phyloP scores from a whole-genome alignment of 2,329 filamentous ascomycete genomes.

The Rachicladosporium sp. region DNA sequence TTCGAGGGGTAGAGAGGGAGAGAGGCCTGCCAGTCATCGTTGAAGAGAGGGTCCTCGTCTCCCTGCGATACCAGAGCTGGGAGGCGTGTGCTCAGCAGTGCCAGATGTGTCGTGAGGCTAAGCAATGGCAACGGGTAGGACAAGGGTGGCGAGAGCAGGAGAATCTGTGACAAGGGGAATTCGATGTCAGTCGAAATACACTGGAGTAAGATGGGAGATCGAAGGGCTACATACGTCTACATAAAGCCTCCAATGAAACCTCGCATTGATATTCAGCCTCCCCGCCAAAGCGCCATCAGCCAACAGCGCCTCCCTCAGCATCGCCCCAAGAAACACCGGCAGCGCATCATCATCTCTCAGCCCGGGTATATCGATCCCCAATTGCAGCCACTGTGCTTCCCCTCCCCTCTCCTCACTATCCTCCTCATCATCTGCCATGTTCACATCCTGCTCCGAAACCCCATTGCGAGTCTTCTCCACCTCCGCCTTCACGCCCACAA shows the following conservation, averaged over 20 bases:
- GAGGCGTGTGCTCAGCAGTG: slow-evolving; percentile 74
- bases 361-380: slow-evolving; percentile 84
- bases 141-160: slow-evolving; percentile 82
- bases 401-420: slow-evolving; percentile 26
- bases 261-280: slow-evolving; percentile 71
- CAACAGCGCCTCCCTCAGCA: slow-evolving; percentile 78
- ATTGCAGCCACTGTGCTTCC: slow-evolving; percentile 69
- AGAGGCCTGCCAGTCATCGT: slow-evolving; percentile 94
- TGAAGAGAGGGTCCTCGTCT: slow-evolving; percentile 93
- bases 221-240: slow-evolving; percentile 58
- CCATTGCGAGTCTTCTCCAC: slow-evolving; percentile 56
- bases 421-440: slow-evolving; percentile 28
- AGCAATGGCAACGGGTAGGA: slow-evolving; percentile 90
- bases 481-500: slow-evolving; percentile 92
- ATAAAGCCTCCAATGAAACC: slow-evolving; percentile 95
- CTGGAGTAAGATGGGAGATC: no score
- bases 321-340: slow-evolving; percentile 74
- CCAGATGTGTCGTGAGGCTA: slow-evolving; percentile 85
- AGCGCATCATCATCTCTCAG: slow-evolving; percentile 80
- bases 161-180: slow-evolving; percentile 45
- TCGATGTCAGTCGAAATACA: background rate
- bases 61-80: slow-evolving; percentile 75
- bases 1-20: slow-evolving; percentile 55
- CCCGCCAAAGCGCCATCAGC: slow-evolving; percentile 54
- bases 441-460: slow-evolving; percentile 27